These are phyloP conservation scores for Tetrahymena borealis DNA, from an alignment of 73 alveolate genomes.

Conservation along the genomic window DNA sequence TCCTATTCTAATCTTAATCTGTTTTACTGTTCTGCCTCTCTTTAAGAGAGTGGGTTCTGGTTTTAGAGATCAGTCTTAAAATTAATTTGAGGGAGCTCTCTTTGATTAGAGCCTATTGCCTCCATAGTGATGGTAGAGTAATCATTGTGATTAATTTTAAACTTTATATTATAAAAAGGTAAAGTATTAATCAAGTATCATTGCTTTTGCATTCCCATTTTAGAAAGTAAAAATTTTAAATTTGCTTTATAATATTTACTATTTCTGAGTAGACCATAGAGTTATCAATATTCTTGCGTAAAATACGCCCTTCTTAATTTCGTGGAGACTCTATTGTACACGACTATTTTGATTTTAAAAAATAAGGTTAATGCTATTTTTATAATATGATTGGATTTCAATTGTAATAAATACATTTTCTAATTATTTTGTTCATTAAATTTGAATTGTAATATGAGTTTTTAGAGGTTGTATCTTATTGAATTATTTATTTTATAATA, in stretches of 20 bases:
- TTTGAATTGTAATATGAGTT: no score
- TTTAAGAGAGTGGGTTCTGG: neutral
- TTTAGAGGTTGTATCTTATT: neutral
- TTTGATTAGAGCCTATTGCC: neutral
- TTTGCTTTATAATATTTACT: neutral
- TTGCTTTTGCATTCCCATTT: no score
- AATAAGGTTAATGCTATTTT: neutral
- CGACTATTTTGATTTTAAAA: neutral
- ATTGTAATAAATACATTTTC: no score
- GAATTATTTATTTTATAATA: neutral
- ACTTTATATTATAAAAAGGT: neutral
- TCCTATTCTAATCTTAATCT: neutral
- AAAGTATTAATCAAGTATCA: no score
- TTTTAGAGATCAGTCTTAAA: neutral
- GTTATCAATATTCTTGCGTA: neutral
- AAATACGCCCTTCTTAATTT: neutral
- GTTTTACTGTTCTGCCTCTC: neutral
- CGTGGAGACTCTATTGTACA: neutral
- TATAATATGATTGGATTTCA: no score
- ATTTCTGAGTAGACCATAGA: neutral
- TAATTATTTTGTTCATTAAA: no score
- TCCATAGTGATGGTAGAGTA: neutral
- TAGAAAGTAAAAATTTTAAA: neutral
- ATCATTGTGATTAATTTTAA: neutral
- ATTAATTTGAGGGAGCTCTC: neutral